Percentiles rank a stretch among this genome's conserved stretches.
phyloP scores from a whole-genome alignment of 2,329 filamentous ascomycete genomes.

The Sordariomycetes sp. region DNA sequence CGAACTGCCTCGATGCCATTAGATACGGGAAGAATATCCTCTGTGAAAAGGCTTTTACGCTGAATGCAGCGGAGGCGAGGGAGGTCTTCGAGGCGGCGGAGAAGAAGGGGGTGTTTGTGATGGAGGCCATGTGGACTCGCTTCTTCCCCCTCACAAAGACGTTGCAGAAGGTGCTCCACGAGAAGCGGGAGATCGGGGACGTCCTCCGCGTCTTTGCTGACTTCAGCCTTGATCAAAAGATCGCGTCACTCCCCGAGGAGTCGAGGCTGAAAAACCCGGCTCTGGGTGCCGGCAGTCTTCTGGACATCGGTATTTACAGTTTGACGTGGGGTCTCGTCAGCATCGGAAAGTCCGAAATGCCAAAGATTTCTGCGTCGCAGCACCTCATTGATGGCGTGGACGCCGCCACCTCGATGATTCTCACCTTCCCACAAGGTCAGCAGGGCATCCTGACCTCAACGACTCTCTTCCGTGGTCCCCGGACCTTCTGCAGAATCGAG shows the following conservation, averaged over 20 bases:
- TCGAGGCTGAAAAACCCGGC: conserved; percentile 21
- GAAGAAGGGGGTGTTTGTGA: conserved; percentile 18
- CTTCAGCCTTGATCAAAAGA: conserved; percentile 21
- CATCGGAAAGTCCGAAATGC: conserved; percentile 16
- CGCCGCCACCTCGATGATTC: conserved; percentile 19
- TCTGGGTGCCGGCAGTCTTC: conserved; percentile 25
- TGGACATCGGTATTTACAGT: conserved; percentile 30
- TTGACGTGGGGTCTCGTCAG: conserved; percentile 24
- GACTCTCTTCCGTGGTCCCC: conserved; percentile 12
- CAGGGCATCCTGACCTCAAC: conserved; percentile 27
- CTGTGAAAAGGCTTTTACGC: conserved; percentile 21
- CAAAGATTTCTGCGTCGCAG: conserved; percentile 22
- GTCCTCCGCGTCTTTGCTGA: conserved; percentile 23
- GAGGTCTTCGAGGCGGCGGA: conserved; percentile 14
- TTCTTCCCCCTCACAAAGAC: conserved; percentile 17
- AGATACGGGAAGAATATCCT: conserved; percentile 20
- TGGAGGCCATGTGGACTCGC: conserved; percentile 23
- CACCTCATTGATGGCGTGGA: conserved; percentile 20
- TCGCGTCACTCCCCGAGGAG: conserved; percentile 14
- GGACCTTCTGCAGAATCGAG: conserved; percentile 23
- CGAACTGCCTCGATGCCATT: conserved; percentile 19
- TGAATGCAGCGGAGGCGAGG: conserved; percentile 15
- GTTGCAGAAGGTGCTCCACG: conserved; percentile 16
- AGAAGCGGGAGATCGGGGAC: conserved; percentile 23
- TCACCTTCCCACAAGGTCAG: conserved; percentile 22